A percentile compares a stretch with the other conserved stretches of the same genome.
These are phyloP conservation scores for Abelmoschus esculentus DNA, from an alignment of 345 rosid genomes.

Conservation along the genomic window DNA sequence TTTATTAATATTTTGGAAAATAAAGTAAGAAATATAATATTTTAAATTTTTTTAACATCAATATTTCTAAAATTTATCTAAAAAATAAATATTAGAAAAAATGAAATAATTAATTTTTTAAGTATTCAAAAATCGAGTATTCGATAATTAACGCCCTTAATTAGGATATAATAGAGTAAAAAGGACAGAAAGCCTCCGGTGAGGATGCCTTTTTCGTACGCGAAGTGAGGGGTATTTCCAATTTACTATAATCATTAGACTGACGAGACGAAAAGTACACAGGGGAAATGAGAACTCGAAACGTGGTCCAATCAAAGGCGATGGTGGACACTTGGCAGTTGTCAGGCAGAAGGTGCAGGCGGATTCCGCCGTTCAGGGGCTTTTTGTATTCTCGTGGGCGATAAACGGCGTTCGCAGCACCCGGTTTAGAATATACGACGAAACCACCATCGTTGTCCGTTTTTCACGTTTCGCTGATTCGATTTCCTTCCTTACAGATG, in stretches of 20 bases:
- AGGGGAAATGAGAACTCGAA: slow-evolving; percentile 21
- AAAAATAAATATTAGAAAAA: no score
- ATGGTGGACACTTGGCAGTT: slow-evolving; percentile 32
- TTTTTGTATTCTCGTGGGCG: slow-evolving; percentile 22
- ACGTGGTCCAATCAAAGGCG: slow-evolving; percentile 31
- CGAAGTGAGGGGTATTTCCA: slow-evolving; percentile 3
- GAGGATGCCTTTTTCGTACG: not conserved
- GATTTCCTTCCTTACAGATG: not conserved
- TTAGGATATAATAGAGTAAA: no score
- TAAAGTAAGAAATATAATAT: no score
- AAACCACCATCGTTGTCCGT: slow-evolving; percentile 6
- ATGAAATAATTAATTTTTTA: no score
- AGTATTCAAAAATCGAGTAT: no score
- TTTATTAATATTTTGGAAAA: no score
- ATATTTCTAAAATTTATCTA: no score
- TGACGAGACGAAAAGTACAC: slow-evolving; percentile 9
- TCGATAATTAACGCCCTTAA: no score
- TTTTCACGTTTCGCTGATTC: not conserved
- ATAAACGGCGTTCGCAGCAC: slow-evolving; percentile 31
- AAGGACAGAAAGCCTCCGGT: not conserved
- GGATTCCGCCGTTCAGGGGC: slow-evolving; percentile 13
- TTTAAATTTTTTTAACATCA: no score
- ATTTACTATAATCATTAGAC: slow-evolving; percentile 4
- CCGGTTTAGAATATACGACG: not conserved
- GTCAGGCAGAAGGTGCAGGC: slow-evolving; percentile 1